Conservation (phyloP, 2,329 filamentous ascomycete genomes). For the Eutypa lata region DNA sequence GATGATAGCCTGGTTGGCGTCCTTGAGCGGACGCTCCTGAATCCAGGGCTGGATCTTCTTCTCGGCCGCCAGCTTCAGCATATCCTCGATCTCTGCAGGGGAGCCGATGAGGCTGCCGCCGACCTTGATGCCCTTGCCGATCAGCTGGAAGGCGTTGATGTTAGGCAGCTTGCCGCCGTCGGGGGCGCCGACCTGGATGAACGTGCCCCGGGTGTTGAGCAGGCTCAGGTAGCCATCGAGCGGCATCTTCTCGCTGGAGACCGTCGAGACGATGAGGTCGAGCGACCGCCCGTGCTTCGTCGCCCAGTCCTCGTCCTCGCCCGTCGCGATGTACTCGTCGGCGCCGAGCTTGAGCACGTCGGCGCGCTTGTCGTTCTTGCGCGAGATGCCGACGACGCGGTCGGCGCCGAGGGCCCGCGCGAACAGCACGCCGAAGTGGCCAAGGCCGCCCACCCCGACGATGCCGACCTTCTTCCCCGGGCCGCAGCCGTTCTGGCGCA, state of each 20-base stretch:
- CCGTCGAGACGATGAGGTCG: conserved; percentile 60
- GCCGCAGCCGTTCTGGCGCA: conserved; percentile 61
- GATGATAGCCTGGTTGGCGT: conserved; percentile 54
- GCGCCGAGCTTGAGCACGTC: conserved; percentile 59
- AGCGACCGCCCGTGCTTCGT: conserved; percentile 47
- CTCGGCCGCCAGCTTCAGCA: conserved; percentile 58
- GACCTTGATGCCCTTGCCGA: conserved; percentile 52
- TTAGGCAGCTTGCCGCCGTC: conserved; percentile 47
- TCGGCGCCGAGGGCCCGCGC: conserved; percentile 66
- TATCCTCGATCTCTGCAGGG: conserved; percentile 57
- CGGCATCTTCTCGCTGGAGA: conserved; percentile 55
- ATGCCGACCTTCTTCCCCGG: conserved; percentile 68
- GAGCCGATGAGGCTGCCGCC: conserved; percentile 47
- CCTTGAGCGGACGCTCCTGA: conserved; percentile 51
- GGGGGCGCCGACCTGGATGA: conserved; percentile 66
- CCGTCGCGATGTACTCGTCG: conserved; percentile 43
- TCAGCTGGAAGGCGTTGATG: conserved; percentile 56
- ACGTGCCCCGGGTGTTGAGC: conserved; percentile 56
- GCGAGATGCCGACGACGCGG: conserved; percentile 57
- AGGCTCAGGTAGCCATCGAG: conserved; percentile 59
- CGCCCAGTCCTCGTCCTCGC: conserved; percentile 53
- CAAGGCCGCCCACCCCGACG: conserved; percentile 65
- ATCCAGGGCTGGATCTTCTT: conserved; percentile 58
- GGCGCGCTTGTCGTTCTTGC: conserved; percentile 47
- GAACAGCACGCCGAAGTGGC: conserved; percentile 66